Conservation (phyloP, 495 filamentous ascomycete species). For the Talaromyces adpressus region DNA sequence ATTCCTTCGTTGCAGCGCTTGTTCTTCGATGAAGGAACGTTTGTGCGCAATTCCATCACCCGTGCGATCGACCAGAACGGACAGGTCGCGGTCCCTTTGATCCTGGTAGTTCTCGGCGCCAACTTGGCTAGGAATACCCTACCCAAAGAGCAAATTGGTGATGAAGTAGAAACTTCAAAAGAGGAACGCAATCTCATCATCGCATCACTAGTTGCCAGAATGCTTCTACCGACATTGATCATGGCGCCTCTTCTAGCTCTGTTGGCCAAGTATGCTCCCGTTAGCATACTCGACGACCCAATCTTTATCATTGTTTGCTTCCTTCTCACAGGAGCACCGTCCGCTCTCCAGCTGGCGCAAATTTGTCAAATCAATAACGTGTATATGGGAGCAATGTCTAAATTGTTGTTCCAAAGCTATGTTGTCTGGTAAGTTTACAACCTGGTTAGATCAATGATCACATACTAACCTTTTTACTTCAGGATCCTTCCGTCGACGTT, state of each 20-base stretch:
- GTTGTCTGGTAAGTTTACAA: slow-evolving; percentile 70
- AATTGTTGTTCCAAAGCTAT: slow-evolving; percentile 92
- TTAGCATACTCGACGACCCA: slow-evolving; percentile 94
- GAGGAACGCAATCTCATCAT: slow-evolving; percentile 76
- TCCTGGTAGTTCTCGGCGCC: slow-evolving; percentile 92
- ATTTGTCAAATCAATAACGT: slow-evolving; percentile 98
- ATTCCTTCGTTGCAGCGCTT: slow-evolving; percentile 74
- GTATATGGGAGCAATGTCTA: slow-evolving; percentile 88
- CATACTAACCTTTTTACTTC: slow-evolving; percentile 19
- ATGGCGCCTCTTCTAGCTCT: slow-evolving; percentile 91
- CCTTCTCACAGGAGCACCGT: slow-evolving; percentile 88
- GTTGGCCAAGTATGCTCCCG: slow-evolving; percentile 82
- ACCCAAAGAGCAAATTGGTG: slow-evolving; percentile 47
- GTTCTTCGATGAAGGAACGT: slow-evolving; percentile 86
- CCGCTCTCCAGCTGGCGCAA: slow-evolving; percentile 89
- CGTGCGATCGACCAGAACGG: slow-evolving; percentile 78
- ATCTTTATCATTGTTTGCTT: slow-evolving; percentile 98
- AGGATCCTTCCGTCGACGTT: slow-evolving; percentile 95
- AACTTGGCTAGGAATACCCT: slow-evolving; percentile 79
- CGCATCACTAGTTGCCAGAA: slow-evolving; percentile 77
- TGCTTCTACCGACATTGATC: slow-evolving; percentile 85
- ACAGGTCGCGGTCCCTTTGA: slow-evolving; percentile 88
- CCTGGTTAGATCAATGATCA: background rate
- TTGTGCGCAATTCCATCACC: slow-evolving; percentile 88
- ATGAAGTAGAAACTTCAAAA: slow-evolving; percentile 49